Conservation (phyloP, 192 early-diverging fungal species). For the Backusella sp. region DNA sequence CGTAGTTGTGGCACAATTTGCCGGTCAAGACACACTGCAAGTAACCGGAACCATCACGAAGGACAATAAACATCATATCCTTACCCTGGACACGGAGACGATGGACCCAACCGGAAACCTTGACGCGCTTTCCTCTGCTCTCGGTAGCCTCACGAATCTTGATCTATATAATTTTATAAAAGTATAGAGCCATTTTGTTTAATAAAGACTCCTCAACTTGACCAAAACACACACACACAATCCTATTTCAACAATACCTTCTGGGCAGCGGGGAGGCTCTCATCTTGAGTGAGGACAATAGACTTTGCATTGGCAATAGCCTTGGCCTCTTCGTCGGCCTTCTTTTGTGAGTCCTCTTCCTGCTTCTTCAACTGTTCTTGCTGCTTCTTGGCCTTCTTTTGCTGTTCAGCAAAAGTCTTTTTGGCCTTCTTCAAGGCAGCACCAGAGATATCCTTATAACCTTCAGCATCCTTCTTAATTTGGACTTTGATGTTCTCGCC, state of each 20-base stretch:
- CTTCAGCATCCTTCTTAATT: conserved; percentile 72
- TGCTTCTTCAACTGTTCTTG: conserved; percentile 74
- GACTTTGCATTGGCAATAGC: conserved; percentile 83
- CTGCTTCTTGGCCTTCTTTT: conserved; percentile 80
- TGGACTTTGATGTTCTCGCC: conserved; percentile 56
- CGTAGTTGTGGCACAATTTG: conserved; percentile 89
- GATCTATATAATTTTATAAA: conserved; percentile 50
- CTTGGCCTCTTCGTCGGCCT: conserved; percentile 74
- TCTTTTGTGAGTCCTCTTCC: conserved; percentile 62
- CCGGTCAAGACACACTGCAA: conserved; percentile 92
- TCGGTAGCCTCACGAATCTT: conserved; percentile 65
- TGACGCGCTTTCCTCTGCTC: conserved; percentile 76
- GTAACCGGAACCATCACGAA: conserved; percentile 94
- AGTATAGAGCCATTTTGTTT: conserved; percentile 11
- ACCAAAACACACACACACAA: no score
- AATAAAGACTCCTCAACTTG: neutral
- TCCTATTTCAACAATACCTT: conserved; percentile 39
- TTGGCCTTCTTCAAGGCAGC: conserved; percentile 92
- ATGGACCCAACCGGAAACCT: conserved; percentile 95
- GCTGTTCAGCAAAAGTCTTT: conserved; percentile 61
- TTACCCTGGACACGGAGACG: conserved; percentile 93
- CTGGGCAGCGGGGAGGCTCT: conserved; percentile 68
- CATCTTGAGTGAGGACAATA: conserved; percentile 74
- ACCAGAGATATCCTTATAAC: conserved; percentile 75
- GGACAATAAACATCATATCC: conserved; percentile 92